A percentile compares a stretch with the other conserved stretches of the same genome.
These are phyloP conservation scores for Borealophlyctis nickersoniae DNA, from an alignment of 192 early-diverging fungal genomes.

Conservation along the genomic window DNA sequence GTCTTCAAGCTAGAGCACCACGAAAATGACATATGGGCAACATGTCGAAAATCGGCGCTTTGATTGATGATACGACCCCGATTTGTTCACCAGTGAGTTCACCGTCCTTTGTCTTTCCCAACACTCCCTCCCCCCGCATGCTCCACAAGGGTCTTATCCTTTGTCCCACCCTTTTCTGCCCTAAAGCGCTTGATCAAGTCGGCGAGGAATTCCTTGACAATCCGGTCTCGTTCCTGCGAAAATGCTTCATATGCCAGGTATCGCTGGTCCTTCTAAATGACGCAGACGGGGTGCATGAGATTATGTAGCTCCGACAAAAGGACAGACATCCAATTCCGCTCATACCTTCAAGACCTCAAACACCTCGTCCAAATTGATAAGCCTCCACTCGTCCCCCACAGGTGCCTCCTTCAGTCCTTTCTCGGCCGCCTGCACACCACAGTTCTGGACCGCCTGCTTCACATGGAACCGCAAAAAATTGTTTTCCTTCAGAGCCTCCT, in stretches of 20 bases:
- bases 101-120: too few relatives aligned
- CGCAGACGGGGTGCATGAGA: too few relatives aligned
- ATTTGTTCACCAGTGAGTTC: too few relatives aligned
- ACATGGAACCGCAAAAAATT: constrained; percentile 54
- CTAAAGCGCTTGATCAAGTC: constrained; percentile 21
- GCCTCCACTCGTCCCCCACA: constrained; percentile 46
- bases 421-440: constrained; percentile 31
- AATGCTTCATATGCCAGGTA: constrained; percentile 40
- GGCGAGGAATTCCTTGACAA: constrained; percentile 37
- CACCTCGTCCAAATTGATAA: constrained; percentile 45
- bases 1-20: too few relatives aligned
- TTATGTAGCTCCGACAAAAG: too few relatives aligned
- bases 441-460: constrained; percentile 37
- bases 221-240: constrained; percentile 40
- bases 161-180: constrained; percentile 26
- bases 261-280: constrained; percentile 48
- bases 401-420: constrained; percentile 37
- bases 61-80: too few relatives aligned
- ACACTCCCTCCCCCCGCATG: too few relatives aligned
- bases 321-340: too few relatives aligned
- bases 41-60: too few relatives aligned
- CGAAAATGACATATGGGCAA: too few relatives aligned
- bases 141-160: constrained; percentile 19
- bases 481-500: constrained; percentile 47
- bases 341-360: constrained; percentile 46